Base-by-base conservation (phyloP, 805 yeast species). In the Candida coquimbonensis region DNA sequence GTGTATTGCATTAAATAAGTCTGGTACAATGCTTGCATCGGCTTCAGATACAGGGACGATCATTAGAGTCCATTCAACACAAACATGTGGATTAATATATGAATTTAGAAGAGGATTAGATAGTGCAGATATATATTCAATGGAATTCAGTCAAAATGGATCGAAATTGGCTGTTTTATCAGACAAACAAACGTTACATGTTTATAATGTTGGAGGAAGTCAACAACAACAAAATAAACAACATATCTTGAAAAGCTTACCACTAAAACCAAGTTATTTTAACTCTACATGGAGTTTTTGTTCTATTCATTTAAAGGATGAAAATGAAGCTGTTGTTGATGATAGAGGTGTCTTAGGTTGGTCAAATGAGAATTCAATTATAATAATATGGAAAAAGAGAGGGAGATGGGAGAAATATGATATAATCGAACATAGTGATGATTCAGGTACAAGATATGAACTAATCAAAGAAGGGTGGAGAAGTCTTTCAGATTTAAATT, bases 41-140 rank as follows among this genome's bases (percentile, higher is more conserved):
- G 95, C 95, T 0, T 81, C 89, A 12, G 86, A 79, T 43, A 78
- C 83, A 1, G 96, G 96, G 0, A 89, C 96, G 0, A 72, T 88
- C 9, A 78, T 88, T 17, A 65, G 96, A 43, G 70, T 87, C 3
- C 88, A 83, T 58, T 80, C 87, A 6, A 77, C 88, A 1, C 70
- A 72, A 42, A 79, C 77, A 32, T 83, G 95, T 26, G 73, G 83
- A 1, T 67, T 87, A 42, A 56, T 87, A n/a, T 83, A 75, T 57
- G 96, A 88, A 61, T 90, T 90, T 57, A 72, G 98, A 54, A 72
- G 99, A 42, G 99, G 99, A 0, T 61, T 90, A 19, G 98, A 93
- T 62, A 74, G 81, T 43, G 97, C 96, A 1, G 70, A 73, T 16
- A 77, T 93, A 8, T 85, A 84, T 36, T 83, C 93, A 8, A 81